Percentiles rank a stretch among this genome's conserved stretches.
These are phyloP conservation scores for Coniochaeta prunicola DNA, from an alignment of 2,329 filamentous ascomycete species.

Conservation along the genomic window DNA sequence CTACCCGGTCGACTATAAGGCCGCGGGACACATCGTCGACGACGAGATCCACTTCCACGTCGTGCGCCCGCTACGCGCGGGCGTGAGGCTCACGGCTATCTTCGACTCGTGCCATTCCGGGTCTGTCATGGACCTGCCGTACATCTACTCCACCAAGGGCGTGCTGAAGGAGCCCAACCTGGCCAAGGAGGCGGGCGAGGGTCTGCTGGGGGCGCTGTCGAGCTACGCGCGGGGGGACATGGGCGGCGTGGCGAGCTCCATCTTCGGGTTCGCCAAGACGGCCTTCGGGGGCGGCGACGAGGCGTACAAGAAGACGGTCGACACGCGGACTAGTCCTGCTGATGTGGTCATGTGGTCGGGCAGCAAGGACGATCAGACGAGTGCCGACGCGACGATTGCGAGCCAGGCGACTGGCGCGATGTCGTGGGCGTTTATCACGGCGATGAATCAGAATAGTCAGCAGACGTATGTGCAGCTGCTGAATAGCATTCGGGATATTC, in stretches of 20 bases:
- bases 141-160: constrained; percentile 74
- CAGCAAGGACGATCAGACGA: constrained; percentile 93
- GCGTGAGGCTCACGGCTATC: constrained; percentile 77
- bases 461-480: constrained; percentile 95
- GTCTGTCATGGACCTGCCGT: constrained; percentile 69
- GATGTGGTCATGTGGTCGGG: constrained; percentile 98
- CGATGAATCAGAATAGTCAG: constrained; percentile 85
- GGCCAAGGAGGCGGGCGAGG: constrained; percentile 70
- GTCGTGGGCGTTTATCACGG: constrained; percentile 93
- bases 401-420: constrained; percentile 93
- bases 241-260: constrained; percentile 67
- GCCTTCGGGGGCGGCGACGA: constrained; percentile 69
- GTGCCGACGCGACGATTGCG: constrained; percentile 82
- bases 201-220: constrained; percentile 63
- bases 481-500: constrained; percentile 88
- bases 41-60: constrained; percentile 73
- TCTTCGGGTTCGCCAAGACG: constrained; percentile 84
- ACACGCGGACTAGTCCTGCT: constrained; percentile 87
- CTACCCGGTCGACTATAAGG: constrained; percentile 67
- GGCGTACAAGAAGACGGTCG: constrained; percentile 70
- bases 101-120: constrained; percentile 79
- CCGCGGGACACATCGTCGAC: constrained; percentile 67
- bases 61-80: constrained; percentile 69
- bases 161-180: constrained; percentile 75
- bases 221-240: constrained; percentile 82